Conservation (phyloP, 2,329 filamentous ascomycete species). For the Fusarium albidum region DNA sequence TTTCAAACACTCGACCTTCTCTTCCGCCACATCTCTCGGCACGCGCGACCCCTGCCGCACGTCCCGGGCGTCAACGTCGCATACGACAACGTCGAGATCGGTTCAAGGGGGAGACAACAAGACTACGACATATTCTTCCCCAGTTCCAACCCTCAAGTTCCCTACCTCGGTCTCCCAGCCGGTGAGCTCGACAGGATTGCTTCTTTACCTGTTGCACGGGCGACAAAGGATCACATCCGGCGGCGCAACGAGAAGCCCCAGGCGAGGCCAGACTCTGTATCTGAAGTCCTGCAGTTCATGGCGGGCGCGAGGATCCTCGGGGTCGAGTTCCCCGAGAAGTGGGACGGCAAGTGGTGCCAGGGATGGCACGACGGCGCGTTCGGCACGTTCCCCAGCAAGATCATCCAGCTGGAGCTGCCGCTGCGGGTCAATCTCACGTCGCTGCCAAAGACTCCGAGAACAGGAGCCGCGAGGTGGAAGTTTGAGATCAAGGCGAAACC, state of each 20-base stretch:
- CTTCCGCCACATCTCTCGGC: conserved; percentile 49
- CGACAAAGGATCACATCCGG: conserved; percentile 46
- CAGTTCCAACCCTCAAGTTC: conserved; percentile 36
- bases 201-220: conserved; percentile 46
- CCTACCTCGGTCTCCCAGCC: conserved; percentile 17
- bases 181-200: conserved; percentile 32
- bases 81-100: conserved; percentile 41
- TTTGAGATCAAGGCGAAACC: conserved; percentile 37
- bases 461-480: conserved; percentile 44
- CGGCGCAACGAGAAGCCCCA: conserved; percentile 46
- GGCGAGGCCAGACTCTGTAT: conserved; percentile 43
- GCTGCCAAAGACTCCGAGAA: conserved; percentile 26
- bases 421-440: conserved; percentile 26
- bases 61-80: conserved; percentile 48
- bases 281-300: conserved; percentile 51
- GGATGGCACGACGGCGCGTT: conserved; percentile 46
- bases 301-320: conserved; percentile 44
- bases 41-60: conserved; percentile 50
- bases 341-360: conserved; percentile 46
- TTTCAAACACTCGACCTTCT: conserved; percentile 49
- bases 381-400: conserved; percentile 33
- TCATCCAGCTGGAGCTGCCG: conserved; percentile 40
- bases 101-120: conserved; percentile 4
- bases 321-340: conserved; percentile 45
- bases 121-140: conserved; percentile 51